These are phyloP conservation scores for Fusarium udum DNA, from an alignment of 2,329 filamentous ascomycete genomes.

Conservation along the genomic window DNA sequence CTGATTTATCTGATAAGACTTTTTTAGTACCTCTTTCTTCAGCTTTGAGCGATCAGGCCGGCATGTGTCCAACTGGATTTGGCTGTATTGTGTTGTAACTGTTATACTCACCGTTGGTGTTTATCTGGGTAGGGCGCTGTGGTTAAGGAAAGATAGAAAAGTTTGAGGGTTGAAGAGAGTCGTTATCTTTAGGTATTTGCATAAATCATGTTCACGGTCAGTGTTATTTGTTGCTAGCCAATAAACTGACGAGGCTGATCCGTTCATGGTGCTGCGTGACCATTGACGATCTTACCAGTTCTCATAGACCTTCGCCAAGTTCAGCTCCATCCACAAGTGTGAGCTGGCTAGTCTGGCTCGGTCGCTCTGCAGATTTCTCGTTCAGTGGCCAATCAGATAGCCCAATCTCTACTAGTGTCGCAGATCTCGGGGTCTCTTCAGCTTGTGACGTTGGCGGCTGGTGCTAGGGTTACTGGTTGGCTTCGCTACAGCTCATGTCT, in stretches of 20 bases:
- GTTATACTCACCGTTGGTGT: neutral
- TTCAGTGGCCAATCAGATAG: neutral
- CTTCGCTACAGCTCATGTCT: neutral
- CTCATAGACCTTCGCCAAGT: neutral
- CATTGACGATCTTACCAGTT: neutral
- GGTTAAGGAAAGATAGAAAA: neutral
- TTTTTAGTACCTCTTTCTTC: neutral
- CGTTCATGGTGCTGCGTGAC: neutral
- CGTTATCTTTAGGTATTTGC: accelerated
- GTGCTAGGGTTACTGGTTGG: neutral
- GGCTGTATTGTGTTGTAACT: neutral
- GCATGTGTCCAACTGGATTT: neutral
- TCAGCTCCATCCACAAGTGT: neutral
- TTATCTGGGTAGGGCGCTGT: neutral
- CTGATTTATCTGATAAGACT: neutral
- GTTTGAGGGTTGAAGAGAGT: neutral
- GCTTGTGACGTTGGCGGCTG: neutral
- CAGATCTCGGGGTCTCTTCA: neutral
- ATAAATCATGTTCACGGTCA: accelerated
- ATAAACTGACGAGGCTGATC: too few species aligned
- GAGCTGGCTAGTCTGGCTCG: neutral
- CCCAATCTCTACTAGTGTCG: accelerated
- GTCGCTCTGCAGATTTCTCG: neutral
- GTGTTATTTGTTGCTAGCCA: accelerated
- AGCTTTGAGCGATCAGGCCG: neutral